Conservation (phyloP, 2,329 filamentous ascomycete species). For the Neurospora crassa region DNA sequence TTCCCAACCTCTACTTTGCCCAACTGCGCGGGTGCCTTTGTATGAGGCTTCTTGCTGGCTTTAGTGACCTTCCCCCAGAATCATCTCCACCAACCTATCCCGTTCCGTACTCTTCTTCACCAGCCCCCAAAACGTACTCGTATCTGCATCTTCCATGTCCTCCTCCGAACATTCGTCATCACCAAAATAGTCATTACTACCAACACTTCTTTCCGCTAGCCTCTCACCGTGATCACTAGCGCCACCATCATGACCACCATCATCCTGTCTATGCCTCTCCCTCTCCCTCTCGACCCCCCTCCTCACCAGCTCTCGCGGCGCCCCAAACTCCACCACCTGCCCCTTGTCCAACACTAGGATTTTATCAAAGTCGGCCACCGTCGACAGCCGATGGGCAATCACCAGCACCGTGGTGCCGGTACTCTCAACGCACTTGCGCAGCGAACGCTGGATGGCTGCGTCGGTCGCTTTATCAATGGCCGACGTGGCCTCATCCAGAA, state of each 20-base stretch:
- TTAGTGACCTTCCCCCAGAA: slow-evolving; percentile 12
- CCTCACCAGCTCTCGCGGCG: slow-evolving; percentile 29
- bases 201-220: not conserved
- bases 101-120: slow-evolving; percentile 22
- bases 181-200: not conserved
- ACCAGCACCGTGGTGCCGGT: slow-evolving; percentile 25
- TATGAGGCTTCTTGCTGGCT: not conserved
- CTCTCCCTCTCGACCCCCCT: slow-evolving; percentile 23
- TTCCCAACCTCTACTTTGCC: not conserved
- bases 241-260: not conserved
- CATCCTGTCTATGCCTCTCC: not conserved
- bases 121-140: slow-evolving; percentile 21
- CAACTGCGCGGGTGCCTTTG: not conserved
- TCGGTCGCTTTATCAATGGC: slow-evolving; percentile 50
- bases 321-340: slow-evolving; percentile 33
- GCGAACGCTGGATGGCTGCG: slow-evolving; percentile 43
- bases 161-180: not conserved
- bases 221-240: not conserved
- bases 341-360: slow-evolving; percentile 40
- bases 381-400: slow-evolving; percentile 31
- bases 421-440: slow-evolving; percentile 37
- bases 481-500: slow-evolving; percentile 33
- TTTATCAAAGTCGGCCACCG: slow-evolving; percentile 41
- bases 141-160: slow-evolving; percentile 13
- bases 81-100: slow-evolving; percentile 21